Evolutionary conservation across 192 early-diverging fungal species (phyloP).

Genomic region (Entophlyctis helioformis): DNA sequence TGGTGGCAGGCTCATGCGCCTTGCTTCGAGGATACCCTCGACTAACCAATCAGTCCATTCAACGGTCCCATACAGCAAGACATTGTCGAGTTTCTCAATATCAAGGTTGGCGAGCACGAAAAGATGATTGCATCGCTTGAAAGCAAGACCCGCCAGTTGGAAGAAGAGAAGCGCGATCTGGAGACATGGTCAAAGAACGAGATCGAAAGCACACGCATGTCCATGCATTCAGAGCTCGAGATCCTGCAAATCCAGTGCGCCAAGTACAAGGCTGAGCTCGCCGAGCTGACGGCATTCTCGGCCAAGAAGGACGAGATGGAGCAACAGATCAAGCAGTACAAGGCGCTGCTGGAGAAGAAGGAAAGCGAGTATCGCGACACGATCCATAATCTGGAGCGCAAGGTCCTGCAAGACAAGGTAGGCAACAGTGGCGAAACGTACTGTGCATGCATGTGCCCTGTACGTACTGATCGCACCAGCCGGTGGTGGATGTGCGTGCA

Average conservation of each 20-base stretch:
- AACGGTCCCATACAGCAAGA: constrained; percentile 30
- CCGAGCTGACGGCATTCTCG: constrained; percentile 32
- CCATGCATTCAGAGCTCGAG: constrained; percentile 26
- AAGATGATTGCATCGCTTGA: constrained; percentile 33
- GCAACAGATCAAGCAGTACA: no score
- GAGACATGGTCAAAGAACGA: constrained; percentile 16
- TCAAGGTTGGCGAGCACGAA: constrained; percentile 51
- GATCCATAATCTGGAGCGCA: constrained; percentile 42
- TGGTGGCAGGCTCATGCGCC: no score
- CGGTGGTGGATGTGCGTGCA: no score
- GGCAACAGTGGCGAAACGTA: no score
- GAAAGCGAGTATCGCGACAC: constrained; percentile 38
- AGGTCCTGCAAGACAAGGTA: constrained; percentile 50
- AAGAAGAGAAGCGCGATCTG: constrained; percentile 32
- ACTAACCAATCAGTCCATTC: not conserved
- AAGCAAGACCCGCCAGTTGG: constrained; percentile 18
- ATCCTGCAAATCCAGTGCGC: constrained; percentile 15
- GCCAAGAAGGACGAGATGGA: constrained; percentile 19
- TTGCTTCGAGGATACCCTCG: no score
- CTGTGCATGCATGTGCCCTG: not conserved
- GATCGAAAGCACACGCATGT: constrained; percentile 17
- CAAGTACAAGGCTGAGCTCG: constrained; percentile 36
- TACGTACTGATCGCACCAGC: not conserved
- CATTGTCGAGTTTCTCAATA: constrained; percentile 55
- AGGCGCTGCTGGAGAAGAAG: constrained; percentile 24